Base-by-base conservation (phyloP, 805 yeast genomes). In the Metschnikowia lachancei region DNA sequence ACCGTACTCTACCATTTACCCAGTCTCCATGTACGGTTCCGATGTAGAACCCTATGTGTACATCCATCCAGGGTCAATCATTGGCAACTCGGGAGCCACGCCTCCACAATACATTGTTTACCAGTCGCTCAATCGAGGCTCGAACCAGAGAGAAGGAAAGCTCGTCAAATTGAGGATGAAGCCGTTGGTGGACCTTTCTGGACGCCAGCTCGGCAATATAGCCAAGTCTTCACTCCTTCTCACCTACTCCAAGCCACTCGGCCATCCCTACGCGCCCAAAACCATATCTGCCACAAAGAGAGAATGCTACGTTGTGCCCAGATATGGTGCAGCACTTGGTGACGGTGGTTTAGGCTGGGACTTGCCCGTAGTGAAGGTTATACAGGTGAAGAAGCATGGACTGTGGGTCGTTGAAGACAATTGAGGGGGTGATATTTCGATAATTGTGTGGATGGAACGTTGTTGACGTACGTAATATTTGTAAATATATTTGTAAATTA, bases 331-430 rank as follows among this genome's bases (percentile, higher is more conserved):
- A 10, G 76, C 82, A 6, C 72, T 84, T 36, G 95, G 95, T 10
- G 76, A 82, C 34, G 97, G 96, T 17, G 87, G 88, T 18, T 74
- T 85, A 22, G 96, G 96, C 8, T 92, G 97, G 95, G 97, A 92
- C 57, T 66, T 92, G 42, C 76, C 77, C 6, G 95, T 94, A 7
- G 71, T 84, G 22, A 84, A 88, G 61, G 94, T 90, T 2, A 70
- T 71, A 1, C 97, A 92, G 62, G 74, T 71, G 49, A 87, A 84
- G 59, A 63, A 71, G 6, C 66, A 75, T 30, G 94, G 95, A 0
- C 71, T 70, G 24, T 92, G 97, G 97, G 69, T 69, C 13, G 62
- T 58, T n/a, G 62, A 59, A 22, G 50, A 50, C 19, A 36, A 24
- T 16, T 42, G 19, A 20, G 6, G 8, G 4, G 10, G 12, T 26